These are phyloP conservation scores for Iris macrosiphon DNA, from an alignment of 106 monocot species.

Conservation along the genomic window DNA sequence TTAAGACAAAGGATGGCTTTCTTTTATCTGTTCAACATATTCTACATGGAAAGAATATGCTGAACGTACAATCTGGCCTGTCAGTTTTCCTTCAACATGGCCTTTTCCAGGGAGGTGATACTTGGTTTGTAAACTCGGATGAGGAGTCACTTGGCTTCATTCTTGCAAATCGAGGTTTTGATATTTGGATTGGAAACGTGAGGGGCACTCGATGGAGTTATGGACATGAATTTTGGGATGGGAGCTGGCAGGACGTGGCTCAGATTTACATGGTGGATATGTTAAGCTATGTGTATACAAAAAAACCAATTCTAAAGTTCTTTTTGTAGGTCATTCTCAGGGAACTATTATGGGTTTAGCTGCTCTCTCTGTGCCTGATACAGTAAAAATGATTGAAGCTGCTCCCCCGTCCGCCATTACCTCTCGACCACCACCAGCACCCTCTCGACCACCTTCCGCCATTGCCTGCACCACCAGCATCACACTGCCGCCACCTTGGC, in stretches of 20 bases:
- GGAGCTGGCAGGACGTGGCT: slow-evolving; percentile 94
- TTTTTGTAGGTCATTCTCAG: slow-evolving; percentile 91
- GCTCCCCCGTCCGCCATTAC: no score
- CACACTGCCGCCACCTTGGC: no score
- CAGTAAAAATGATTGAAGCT: slow-evolving; percentile 67
- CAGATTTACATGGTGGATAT: slow-evolving; percentile 63
- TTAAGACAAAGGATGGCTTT: no score
- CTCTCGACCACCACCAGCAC: no score
- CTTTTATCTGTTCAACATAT: no score
- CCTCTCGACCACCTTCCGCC: no score
- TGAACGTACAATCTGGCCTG: no score
- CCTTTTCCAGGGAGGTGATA: slow-evolving; percentile 96
- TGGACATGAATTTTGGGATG: slow-evolving; percentile 91
- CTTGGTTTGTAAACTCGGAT: slow-evolving; percentile 88
- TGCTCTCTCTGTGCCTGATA: slow-evolving; percentile 71
- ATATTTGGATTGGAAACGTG: slow-evolving; percentile 98
- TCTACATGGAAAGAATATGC: no score
- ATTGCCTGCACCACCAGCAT: no score
- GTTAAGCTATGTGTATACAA: slow-evolving; percentile 58
- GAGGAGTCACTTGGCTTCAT: slow-evolving; percentile 87
- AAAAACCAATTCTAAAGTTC: slow-evolving; percentile 69
- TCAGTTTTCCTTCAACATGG: no score
- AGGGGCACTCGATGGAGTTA: slow-evolving; percentile 84
- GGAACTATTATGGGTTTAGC: slow-evolving; percentile 98
- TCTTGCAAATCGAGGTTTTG: slow-evolving; percentile 88